Evolutionary conservation across 768 basidiomycete species (phyloP).

Genomic region (Suillus decipiens): DNA sequence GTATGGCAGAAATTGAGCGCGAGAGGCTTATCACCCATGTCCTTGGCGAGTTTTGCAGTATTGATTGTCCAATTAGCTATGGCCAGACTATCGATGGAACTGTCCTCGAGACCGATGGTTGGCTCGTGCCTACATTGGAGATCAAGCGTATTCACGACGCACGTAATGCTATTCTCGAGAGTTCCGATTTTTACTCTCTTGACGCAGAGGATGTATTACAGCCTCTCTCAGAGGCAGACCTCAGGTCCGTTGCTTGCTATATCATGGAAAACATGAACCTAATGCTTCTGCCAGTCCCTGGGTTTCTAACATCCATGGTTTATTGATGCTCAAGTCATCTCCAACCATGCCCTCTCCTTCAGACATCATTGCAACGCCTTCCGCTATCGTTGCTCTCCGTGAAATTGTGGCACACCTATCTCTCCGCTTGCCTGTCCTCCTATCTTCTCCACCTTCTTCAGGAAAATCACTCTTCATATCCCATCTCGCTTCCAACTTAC

Average conservation of each 20-base stretch:
- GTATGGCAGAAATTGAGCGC: slow-evolving; percentile 79
- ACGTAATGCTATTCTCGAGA: slow-evolving; percentile 47
- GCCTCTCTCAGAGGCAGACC: slow-evolving; percentile 45
- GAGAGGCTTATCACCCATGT: slow-evolving; percentile 60
- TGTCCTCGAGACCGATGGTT: slow-evolving; percentile 61
- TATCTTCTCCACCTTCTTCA: slow-evolving; percentile 84
- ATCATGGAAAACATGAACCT: slow-evolving; percentile 2
- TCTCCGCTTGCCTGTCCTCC: slow-evolving; percentile 71
- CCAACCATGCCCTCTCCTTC: slow-evolving; percentile 27
- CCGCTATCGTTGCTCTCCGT: slow-evolving; percentile 59
- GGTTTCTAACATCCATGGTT: slow-evolving; percentile 62
- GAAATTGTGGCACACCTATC: slow-evolving; percentile 65
- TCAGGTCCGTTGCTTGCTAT: slow-evolving; percentile 48
- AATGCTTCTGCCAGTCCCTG: slow-evolving; percentile 46
- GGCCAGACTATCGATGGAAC: slow-evolving; percentile 51
- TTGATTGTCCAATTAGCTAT: slow-evolving; percentile 66
- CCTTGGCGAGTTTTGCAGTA: slow-evolving; percentile 58
- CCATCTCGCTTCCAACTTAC: slow-evolving; percentile 69
- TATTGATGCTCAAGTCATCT: slow-evolving; percentile 59
- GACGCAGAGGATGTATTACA: slow-evolving; percentile 37
- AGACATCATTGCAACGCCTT: slow-evolving; percentile 62
- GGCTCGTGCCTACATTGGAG: slow-evolving; percentile 80
- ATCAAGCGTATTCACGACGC: slow-evolving; percentile 54
- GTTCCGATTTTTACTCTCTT: slow-evolving; percentile 47
- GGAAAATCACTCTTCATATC: slow-evolving; percentile 84